Evolutionary conservation across 768 basidiomycete genomes (phyloP), one percentile per base, ranked within the genome.

Genomic region (Russula lepida): DNA sequence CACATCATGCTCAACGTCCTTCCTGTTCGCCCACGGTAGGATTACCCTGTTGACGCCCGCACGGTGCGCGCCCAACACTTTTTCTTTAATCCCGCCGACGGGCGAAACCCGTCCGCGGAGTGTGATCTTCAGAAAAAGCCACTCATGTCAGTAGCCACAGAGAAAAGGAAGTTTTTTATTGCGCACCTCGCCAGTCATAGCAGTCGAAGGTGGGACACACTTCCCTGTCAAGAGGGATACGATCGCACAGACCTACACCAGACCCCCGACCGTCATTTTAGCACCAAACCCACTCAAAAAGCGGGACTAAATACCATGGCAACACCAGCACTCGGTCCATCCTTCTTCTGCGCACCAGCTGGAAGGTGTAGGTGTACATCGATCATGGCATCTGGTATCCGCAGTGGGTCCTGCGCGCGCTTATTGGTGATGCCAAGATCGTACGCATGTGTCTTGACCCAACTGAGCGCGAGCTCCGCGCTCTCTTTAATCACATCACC

Each of bases 401-500:
- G 86, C 65, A 95, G 74, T 17, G 89, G 86, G 68, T 92, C 89
- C 37, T 88, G 82, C 37, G 80, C 75, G 51, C 83, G 81, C 33
- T 80, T 76, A 58, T 82, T 81, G 11, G 90, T 92, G 70, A 92
- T 83, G 44, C 86, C 82, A 62, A 92, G 71, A 46, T 88, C 86
- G 71, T 88, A 92, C 7, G 90, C 86, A 67, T 92, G 83, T 19
- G 82, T 82, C 76, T 90, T 92, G 19, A 95, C 91, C 92, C 94
- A 97, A 70, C 89, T 93, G 67, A 97, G 74, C 1, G 92, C 92
- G 48, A 98, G 77, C 69, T 92, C 89, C 8, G 86, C 92, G 63
- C 89, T 92, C 76, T 98, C 94, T 71, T 88, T 88, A 74, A 97
- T 93, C 60, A 85, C 84, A 55, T 92, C 91, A 4, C 93, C 93